Conservation (phyloP, 108 stramenopile genomes). For the Poteriospumella lacustris region DNA sequence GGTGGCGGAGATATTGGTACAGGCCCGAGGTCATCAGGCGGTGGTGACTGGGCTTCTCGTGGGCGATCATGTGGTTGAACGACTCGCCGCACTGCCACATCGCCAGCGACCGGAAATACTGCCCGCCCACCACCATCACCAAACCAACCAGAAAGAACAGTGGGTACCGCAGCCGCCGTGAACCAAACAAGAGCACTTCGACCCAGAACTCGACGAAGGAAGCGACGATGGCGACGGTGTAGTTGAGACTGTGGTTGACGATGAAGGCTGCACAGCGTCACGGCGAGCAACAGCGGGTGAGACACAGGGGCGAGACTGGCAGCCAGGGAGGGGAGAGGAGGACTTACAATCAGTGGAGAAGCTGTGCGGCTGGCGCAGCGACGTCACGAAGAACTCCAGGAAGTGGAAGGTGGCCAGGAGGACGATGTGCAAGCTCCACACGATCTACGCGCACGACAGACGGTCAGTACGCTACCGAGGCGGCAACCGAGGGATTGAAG, state of each 20-base stretch:
- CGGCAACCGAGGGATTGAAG: too few relatives aligned
- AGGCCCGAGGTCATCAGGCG: not conserved
- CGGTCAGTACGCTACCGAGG: too few relatives aligned
- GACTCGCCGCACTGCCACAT: constrained; percentile 83
- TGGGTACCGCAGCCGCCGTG: constrained; percentile 3
- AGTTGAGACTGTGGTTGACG: constrained; percentile 80
- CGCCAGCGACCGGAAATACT: constrained; percentile 71
- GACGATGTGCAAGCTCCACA: constrained; percentile 66
- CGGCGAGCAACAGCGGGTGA: not conserved
- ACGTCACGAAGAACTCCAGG: constrained; percentile 72
- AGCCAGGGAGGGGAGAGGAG: not conserved
- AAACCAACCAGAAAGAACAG: constrained; percentile 49
- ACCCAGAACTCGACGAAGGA: constrained; percentile 75
- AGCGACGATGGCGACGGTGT: constrained; percentile 75
- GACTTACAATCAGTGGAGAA: constrained; percentile 51
- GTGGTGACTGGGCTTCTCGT: not conserved
- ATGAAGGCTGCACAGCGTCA: constrained; percentile 55
- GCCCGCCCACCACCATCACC: constrained; percentile 61
- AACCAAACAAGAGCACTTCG: constrained; percentile 52
- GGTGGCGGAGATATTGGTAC: constrained; percentile 70
- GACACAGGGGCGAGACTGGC: not conserved
- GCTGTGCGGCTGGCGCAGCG: constrained; percentile 65
- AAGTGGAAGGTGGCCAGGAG: constrained; percentile 68
- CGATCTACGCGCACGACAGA: too few relatives aligned
- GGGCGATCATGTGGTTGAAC: constrained; percentile 90